These are phyloP conservation scores for Russula sp. DNA, from an alignment of 768 basidiomycete genomes.

Conservation along the genomic window DNA sequence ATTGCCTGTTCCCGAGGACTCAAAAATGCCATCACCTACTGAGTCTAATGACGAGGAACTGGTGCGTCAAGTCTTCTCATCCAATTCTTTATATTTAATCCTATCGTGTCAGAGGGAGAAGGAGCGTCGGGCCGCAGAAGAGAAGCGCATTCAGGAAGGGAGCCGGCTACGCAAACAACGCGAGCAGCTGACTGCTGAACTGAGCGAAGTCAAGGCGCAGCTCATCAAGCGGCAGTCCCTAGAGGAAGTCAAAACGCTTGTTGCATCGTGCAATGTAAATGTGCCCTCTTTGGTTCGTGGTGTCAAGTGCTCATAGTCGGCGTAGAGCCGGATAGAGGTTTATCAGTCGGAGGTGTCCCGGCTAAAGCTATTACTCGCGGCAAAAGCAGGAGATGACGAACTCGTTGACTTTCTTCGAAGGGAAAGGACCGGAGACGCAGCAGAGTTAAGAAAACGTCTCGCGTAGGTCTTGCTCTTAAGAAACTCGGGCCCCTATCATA, in stretches of 20 bases:
- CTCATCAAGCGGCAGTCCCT: conserved; percentile 18
- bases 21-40: background rate
- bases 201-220: conserved; percentile 23
- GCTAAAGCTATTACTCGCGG: conserved; percentile 72
- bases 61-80: background rate
- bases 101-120: conserved; percentile 8
- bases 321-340: conserved; percentile 64
- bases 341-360: conserved; percentile 69
- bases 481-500: background rate
- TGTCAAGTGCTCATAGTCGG: background rate
- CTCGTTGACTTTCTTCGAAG: conserved; percentile 64
- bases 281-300: background rate
- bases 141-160: conserved; percentile 20
- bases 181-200: conserved; percentile 20
- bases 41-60: conserved; percentile 16
- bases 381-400: conserved; percentile 62
- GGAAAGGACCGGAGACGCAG: conserved; percentile 45
- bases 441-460: conserved; percentile 47
- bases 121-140: conserved; percentile 16
- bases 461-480: conserved; percentile 37
- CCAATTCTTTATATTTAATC: background rate
- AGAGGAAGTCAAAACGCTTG: conserved; percentile 17
- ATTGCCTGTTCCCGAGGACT: conserved; percentile 4
- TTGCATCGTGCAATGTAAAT: conserved; percentile 18
- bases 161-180: conserved; percentile 22